phyloP scores from a whole-genome alignment of 345 rosid genomes.

The Mallotus nudiflorus region DNA sequence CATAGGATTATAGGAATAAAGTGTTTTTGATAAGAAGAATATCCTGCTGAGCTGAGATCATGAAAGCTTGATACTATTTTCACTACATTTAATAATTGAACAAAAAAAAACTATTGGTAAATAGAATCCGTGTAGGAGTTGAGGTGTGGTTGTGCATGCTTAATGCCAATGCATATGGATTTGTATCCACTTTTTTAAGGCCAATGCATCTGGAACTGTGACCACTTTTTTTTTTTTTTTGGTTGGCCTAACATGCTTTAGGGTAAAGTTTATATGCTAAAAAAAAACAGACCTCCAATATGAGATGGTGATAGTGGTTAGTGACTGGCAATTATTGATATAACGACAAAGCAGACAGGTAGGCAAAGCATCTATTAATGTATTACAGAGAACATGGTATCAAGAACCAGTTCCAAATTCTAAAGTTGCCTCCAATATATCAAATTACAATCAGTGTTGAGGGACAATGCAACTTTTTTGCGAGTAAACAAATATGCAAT shows the following conservation, averaged over 20 bases:
- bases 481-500: neutral
- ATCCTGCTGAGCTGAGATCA: neutral
- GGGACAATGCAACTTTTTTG: neutral
- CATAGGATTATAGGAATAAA: neutral
- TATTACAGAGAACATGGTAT: slow-evolving; percentile 1
- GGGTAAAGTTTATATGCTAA: slow-evolving; percentile 10
- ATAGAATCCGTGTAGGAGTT: neutral
- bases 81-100: neutral
- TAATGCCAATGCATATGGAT: slow-evolving; percentile 10
- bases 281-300: slow-evolving; percentile 10
- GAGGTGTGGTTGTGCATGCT: neutral
- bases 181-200: neutral
- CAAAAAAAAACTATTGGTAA: neutral
- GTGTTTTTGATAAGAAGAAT: neutral
- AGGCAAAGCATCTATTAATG: slow-evolving; percentile 4
- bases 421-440: slow-evolving; percentile 6
- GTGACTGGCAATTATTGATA: slow-evolving; percentile 13
- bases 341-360: slow-evolving; percentile 27
- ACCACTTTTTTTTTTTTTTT: neutral
- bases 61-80: neutral
- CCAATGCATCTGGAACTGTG: slow-evolving; percentile 7
- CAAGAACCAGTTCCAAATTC: slow-evolving; percentile 11
- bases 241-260: neutral
- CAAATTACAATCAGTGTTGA: neutral
- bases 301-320: slow-evolving; percentile 3